These are phyloP conservation scores for Zygosaccharomyces gambellarensis DNA, from an alignment of 805 yeast species.

Conservation along the genomic window DNA sequence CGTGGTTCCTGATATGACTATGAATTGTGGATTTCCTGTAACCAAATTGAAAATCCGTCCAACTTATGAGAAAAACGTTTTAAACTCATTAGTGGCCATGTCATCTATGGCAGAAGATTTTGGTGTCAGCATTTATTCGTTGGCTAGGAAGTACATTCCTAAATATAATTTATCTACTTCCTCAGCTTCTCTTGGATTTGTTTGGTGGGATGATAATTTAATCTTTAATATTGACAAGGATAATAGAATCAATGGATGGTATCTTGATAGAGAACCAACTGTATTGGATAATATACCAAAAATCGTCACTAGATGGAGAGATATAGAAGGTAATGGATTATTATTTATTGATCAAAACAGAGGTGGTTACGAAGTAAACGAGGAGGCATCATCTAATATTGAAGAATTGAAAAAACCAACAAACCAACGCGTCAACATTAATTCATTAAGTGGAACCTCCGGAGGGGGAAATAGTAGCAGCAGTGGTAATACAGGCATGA, in stretches of 20 bases:
- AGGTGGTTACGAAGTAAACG: constrained; percentile 23
- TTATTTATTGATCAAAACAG: constrained; percentile 27
- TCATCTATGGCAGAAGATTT: constrained; percentile 69
- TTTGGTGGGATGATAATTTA: constrained; percentile 34
- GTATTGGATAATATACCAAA: constrained; percentile 29
- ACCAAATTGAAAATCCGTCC: constrained; percentile 44
- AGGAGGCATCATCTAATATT: constrained; percentile 2
- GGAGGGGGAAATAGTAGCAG: not conserved
- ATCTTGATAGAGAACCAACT: constrained; percentile 30
- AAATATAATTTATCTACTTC: constrained; percentile 37
- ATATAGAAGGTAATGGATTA: constrained; percentile 35
- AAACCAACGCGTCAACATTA: constrained; percentile 9
- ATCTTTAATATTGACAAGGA: constrained; percentile 34
- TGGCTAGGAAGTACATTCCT: constrained; percentile 70
- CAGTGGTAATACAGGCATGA: constrained; percentile 8
- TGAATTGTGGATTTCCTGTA: constrained; percentile 74
- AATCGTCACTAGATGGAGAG: constrained; percentile 33
- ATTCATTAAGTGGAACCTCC: constrained; percentile 2
- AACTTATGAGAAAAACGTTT: constrained; percentile 33
- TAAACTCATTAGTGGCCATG: constrained; percentile 65
- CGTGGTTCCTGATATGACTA: constrained; percentile 59
- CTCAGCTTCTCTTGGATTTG: constrained; percentile 32
- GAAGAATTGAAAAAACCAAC: constrained; percentile 11
- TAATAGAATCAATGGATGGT: constrained; percentile 33
- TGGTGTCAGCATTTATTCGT: constrained; percentile 61